Evolutionary conservation across 1,139 yeast genomes (phyloP).

Genomic region (Hansenula sp.): DNA sequence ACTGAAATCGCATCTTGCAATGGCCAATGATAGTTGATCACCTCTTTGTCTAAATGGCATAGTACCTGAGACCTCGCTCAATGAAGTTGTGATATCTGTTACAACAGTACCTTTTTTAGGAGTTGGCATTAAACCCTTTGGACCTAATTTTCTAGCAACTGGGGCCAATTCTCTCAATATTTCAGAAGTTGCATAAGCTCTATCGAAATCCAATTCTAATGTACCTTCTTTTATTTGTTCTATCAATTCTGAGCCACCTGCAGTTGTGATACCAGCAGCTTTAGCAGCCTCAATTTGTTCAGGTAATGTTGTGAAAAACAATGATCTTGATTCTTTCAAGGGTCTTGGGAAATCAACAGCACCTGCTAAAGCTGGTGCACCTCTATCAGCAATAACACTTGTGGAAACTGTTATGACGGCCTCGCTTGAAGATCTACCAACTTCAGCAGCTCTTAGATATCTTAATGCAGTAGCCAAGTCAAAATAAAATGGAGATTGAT

Average conservation of each 20-base stretch:
- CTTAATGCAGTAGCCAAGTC: slow-evolving; percentile 69
- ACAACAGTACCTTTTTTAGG: slow-evolving; percentile 85
- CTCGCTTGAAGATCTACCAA: slow-evolving; percentile 69
- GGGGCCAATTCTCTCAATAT: slow-evolving; percentile 56
- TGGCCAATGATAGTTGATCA: slow-evolving; percentile 56
- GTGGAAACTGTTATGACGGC: slow-evolving; percentile 68
- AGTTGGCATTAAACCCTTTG: slow-evolving; percentile 85
- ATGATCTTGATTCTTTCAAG: slow-evolving; percentile 56
- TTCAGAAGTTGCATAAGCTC: slow-evolving; percentile 84
- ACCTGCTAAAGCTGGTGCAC: slow-evolving; percentile 74
- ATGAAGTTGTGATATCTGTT: slow-evolving; percentile 52
- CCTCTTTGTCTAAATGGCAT: slow-evolving; percentile 70
- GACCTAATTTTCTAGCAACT: slow-evolving; percentile 80
- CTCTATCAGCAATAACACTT: slow-evolving; percentile 71
- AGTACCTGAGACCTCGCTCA: slow-evolving; percentile 59
- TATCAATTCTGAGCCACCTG: slow-evolving; percentile 73
- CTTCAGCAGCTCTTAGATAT: slow-evolving; percentile 84
- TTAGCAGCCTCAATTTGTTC: slow-evolving; percentile 51
- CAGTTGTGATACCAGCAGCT: slow-evolving; percentile 52
- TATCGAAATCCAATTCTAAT: slow-evolving; percentile 58
- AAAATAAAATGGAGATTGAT: slow-evolving; percentile 42
- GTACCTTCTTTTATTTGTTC: slow-evolving; percentile 57
- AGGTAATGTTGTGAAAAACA: slow-evolving; percentile 63
- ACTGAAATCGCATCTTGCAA: slow-evolving; percentile 76
- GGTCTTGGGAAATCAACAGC: slow-evolving; percentile 76